phyloP scores from a whole-genome alignment of 148 eudicot genomes.

The Oxyria digyna region DNA sequence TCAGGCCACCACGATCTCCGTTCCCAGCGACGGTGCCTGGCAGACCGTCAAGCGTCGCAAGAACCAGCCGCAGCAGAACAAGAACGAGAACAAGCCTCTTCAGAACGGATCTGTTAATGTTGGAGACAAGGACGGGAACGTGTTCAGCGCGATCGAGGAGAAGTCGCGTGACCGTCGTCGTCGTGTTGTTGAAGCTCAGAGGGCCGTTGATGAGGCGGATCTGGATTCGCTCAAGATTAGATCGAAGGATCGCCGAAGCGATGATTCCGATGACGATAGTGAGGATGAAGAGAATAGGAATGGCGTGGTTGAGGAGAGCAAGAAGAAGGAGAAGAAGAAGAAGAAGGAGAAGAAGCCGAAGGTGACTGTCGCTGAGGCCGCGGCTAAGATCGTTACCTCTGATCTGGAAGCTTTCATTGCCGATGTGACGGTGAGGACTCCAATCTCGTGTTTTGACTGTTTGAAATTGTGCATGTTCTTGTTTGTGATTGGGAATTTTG shows the following conservation, averaged over 20 bases:
- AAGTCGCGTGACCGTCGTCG: slow-evolving; percentile 54
- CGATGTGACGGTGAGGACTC: slow-evolving; percentile 36
- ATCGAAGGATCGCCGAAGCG: slow-evolving; percentile 32
- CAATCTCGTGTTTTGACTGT: background rate
- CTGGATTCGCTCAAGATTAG: slow-evolving; percentile 14
- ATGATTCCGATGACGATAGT: slow-evolving; percentile 24
- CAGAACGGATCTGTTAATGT: slow-evolving; percentile 9
- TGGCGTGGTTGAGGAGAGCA: slow-evolving; percentile 22
- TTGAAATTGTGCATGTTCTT: background rate
- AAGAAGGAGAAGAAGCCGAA: slow-evolving; percentile 68
- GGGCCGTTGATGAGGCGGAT: slow-evolving; percentile 14
- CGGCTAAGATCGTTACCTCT: slow-evolving; percentile 45
- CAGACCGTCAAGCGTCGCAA: slow-evolving; percentile 42
- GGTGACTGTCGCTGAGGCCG: slow-evolving; percentile 56
- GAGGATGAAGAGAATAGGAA: slow-evolving; percentile 24
- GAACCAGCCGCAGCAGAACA: slow-evolving; percentile 22
- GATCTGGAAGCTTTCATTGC: slow-evolving; percentile 43
- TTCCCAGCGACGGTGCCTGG: slow-evolving; percentile 32
- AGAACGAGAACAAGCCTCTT: slow-evolving; percentile 10
- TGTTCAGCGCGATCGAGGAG: slow-evolving; percentile 46
- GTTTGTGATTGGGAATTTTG: background rate
- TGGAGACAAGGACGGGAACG: slow-evolving; percentile 18
- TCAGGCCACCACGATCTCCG: slow-evolving; percentile 16
- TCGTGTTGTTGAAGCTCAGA: slow-evolving; percentile 39
- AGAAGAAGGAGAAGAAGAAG: slow-evolving; percentile 28